Percentiles rank a stretch among this genome's conserved stretches.
Conservation (phyloP, 1,284 basidiomycete genomes). For the Ceratobasidium theobromae region DNA sequence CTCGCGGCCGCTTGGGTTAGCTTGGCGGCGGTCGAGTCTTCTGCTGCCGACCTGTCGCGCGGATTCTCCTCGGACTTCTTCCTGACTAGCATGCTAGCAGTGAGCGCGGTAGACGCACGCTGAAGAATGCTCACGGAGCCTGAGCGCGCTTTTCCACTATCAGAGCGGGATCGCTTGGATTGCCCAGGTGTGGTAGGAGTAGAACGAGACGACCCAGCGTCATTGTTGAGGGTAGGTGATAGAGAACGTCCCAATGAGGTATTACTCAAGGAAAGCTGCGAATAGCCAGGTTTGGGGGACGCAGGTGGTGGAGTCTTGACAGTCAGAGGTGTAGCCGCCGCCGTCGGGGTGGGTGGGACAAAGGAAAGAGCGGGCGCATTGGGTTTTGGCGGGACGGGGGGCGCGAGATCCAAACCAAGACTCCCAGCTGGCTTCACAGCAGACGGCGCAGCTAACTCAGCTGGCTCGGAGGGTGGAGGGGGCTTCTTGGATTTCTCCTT, state of each 20-base stretch:
- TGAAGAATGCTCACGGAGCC: conserved; percentile 93
- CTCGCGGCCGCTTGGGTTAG: background rate
- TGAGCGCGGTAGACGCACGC: conserved; percentile 80
- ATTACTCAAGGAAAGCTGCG: conserved; percentile 7
- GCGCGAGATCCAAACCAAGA: conserved; percentile 17
- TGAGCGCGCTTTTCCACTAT: conserved; percentile 60
- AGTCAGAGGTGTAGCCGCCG: background rate
- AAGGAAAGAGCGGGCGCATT: conserved; percentile 63
- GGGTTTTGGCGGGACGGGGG: conserved; percentile 14
- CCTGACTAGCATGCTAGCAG: conserved; percentile 73
- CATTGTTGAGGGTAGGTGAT: too few species aligned
- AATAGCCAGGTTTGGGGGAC: conserved; percentile 17
- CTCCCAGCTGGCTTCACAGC: background rate
- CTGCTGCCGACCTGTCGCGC: conserved; percentile 3
- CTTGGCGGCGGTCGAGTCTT: conserved; percentile 4
- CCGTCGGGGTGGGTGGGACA: conserved; percentile 33
- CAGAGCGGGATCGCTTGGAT: conserved; percentile 37
- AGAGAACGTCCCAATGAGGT: conserved; percentile 26
- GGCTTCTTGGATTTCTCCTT: conserved; percentile 41
- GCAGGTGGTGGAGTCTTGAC: conserved; percentile 16
- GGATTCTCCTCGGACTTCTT: conserved; percentile 72
- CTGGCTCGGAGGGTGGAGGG: background rate
- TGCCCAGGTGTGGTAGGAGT: conserved; percentile 36
- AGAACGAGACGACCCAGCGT: conserved; percentile 22
- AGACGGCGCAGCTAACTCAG: too few species aligned